Conservation (phyloP, 1,139 yeast genomes). For the Pneumocystis canis region DNA sequence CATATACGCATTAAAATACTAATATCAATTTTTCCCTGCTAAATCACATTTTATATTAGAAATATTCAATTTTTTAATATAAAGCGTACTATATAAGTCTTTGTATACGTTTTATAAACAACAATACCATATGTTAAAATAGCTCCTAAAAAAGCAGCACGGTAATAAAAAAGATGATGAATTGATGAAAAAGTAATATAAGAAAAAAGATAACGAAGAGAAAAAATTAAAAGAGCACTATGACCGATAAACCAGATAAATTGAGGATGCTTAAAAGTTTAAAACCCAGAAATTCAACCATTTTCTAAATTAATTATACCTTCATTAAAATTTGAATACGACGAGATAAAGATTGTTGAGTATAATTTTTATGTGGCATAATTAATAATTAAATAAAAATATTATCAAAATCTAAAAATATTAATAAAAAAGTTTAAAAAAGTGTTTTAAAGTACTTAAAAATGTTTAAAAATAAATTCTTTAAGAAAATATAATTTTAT, state of each 20-base stretch:
- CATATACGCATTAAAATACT: constrained; percentile 26
- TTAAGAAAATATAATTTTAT: too few species aligned
- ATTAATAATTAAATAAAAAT: background rate
- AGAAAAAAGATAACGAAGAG: constrained; percentile 41
- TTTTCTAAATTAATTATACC: background rate
- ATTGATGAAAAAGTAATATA: constrained; percentile 25
- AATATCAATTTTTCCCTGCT: constrained; percentile 14
- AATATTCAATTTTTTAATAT: background rate
- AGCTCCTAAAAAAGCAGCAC: constrained; percentile 48
- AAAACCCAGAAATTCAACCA: background rate
- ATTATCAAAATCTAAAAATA: background rate
- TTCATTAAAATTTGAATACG: background rate
- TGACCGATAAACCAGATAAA: constrained; percentile 40
- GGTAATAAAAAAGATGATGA: constrained; percentile 36
- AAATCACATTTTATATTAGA: background rate
- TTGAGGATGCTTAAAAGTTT: constrained; percentile 6
- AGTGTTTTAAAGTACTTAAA: background rate
- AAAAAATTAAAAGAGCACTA: constrained; percentile 42
- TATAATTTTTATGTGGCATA: background rate
- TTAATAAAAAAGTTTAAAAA: background rate
- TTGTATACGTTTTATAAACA: constrained; percentile 36
- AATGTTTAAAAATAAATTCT: background rate
- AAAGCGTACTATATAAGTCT: constrained; percentile 4
- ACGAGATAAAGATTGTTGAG: background rate
- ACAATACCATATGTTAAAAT: constrained; percentile 66